phyloP scores from a whole-genome alignment of 2,329 filamentous ascomycete genomes.

The Claviceps sp. region DNA sequence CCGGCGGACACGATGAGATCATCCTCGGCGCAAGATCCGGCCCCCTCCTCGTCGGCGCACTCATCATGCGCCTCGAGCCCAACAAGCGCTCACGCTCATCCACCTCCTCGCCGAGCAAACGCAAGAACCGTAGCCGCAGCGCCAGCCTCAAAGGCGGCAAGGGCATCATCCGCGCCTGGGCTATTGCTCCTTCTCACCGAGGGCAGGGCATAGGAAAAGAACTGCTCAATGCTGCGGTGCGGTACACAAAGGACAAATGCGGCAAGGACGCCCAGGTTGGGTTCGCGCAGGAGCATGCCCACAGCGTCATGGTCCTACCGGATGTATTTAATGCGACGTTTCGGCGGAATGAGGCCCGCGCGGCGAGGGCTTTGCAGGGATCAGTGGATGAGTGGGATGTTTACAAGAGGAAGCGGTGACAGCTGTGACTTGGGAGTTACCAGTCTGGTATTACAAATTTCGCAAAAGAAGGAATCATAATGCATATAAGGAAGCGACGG shows the following conservation, averaged over 20 bases:
- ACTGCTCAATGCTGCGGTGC: constrained; percentile 60
- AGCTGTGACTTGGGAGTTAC: neutral
- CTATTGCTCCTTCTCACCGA: constrained; percentile 56
- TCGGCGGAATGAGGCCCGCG: constrained; percentile 43
- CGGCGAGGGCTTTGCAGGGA: constrained; percentile 37
- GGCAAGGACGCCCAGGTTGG: constrained; percentile 54
- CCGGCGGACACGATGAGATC: constrained; percentile 35
- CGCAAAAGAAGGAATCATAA: neutral
- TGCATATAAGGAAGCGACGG: neutral
- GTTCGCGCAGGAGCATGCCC: constrained; percentile 68
- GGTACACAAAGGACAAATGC: constrained; percentile 51
- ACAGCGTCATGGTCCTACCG: constrained; percentile 51
- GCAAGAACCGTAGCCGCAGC: constrained; percentile 24
- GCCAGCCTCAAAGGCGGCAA: constrained; percentile 41
- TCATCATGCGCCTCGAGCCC: constrained; percentile 54
- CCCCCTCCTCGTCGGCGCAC: constrained; percentile 53
- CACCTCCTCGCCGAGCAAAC: constrained; percentile 10
- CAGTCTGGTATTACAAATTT: no score
- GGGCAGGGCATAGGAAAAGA: constrained; percentile 58
- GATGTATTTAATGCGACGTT: constrained; percentile 49
- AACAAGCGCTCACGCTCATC: constrained; percentile 14
- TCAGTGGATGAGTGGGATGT: constrained; percentile 36
- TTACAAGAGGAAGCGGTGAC: constrained; percentile 34
- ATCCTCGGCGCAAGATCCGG: constrained; percentile 56
- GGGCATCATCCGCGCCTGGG: constrained; percentile 72